Conservation (phyloP, 805 yeast genomes). For the Candida lessepsii region DNA sequence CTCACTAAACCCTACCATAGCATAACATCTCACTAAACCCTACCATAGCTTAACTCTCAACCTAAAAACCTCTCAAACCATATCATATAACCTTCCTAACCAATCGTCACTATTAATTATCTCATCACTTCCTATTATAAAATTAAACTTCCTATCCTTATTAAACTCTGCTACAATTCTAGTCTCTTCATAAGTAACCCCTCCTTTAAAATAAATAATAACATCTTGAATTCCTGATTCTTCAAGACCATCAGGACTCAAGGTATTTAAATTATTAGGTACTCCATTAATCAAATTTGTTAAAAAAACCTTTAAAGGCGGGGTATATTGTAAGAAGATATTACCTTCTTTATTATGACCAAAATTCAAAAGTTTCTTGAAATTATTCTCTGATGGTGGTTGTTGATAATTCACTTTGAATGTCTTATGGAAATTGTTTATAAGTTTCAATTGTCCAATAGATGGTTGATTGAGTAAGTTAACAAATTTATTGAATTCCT, state of each 20-base stretch:
- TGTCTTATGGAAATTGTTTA: slow-evolving; percentile 28
- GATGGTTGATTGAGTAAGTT: slow-evolving; percentile 35
- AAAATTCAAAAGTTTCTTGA: slow-evolving; percentile 16
- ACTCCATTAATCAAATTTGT: slow-evolving; percentile 17
- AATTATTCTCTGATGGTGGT: slow-evolving; percentile 27
- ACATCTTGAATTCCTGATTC: slow-evolving; percentile 45
- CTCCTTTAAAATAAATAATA: slow-evolving; percentile 78
- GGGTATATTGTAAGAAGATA: slow-evolving; percentile 88
- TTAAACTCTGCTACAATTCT: slow-evolving; percentile 69
- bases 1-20: too few species aligned
- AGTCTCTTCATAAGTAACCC: slow-evolving; percentile 90
- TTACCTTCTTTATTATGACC: slow-evolving; percentile 44
- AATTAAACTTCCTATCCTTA: slow-evolving; percentile 52
- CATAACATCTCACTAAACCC: too few species aligned
- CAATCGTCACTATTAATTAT: slow-evolving; percentile 35
- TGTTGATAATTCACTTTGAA: slow-evolving; percentile 28
- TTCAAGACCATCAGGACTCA: slow-evolving; percentile 34
- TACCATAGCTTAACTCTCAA: too few species aligned
- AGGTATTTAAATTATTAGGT: slow-evolving; percentile 21
- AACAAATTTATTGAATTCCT: slow-evolving; percentile 21
- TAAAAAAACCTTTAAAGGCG: slow-evolving; percentile 56
- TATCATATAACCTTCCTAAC: slow-evolving; percentile 33
- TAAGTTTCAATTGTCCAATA: slow-evolving; percentile 28
- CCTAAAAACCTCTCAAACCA: not conserved
- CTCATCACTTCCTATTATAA: slow-evolving; percentile 72